Conservation (phyloP, 495 filamentous ascomycete genomes). For the Trichoderma reesei region DNA sequence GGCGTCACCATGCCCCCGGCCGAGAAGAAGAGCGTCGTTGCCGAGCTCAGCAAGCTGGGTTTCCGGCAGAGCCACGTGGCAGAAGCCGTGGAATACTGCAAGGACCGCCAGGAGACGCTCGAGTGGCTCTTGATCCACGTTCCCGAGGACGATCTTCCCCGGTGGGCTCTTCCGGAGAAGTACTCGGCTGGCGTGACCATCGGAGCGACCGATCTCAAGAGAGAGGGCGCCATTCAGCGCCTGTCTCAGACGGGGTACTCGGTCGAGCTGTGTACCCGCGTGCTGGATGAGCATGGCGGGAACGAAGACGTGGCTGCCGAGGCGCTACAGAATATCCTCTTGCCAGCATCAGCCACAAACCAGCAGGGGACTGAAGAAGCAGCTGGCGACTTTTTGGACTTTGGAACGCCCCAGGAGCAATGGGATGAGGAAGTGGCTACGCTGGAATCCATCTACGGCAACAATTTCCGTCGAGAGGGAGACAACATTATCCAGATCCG, state of each 20-base stretch:
- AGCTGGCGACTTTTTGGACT: conserved; percentile 28
- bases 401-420: conserved; percentile 36
- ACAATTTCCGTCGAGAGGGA: conserved; percentile 49
- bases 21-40: conserved; percentile 51
- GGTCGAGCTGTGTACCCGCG: conserved; percentile 65
- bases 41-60: conserved; percentile 65
- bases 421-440: conserved; percentile 82
- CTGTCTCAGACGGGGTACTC: conserved; percentile 77
- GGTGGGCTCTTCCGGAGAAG: conserved; percentile 80
- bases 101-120: conserved; percentile 84
- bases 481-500: conserved; percentile 55
- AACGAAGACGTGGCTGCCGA: conserved; percentile 77
- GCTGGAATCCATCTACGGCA: conserved; percentile 68
- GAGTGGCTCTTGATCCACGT: conserved; percentile 92
- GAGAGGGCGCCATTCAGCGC: conserved; percentile 71
- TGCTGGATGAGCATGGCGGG: conserved; percentile 53
- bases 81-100: conserved; percentile 78
- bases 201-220: conserved; percentile 64
- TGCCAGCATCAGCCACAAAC: conserved; percentile 31
- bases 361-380: conserved; percentile 7
- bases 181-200: conserved; percentile 84
- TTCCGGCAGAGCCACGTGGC: conserved; percentile 83
- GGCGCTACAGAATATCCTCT: conserved; percentile 60
- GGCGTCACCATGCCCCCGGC: conserved; percentile 48
- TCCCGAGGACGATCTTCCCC: conserved; percentile 87